Percentiles rank a stretch among this genome's conserved stretches.
These are phyloP conservation scores for Penicillium paneum DNA, from an alignment of 2,329 filamentous ascomycete species.

Conservation along the genomic window DNA sequence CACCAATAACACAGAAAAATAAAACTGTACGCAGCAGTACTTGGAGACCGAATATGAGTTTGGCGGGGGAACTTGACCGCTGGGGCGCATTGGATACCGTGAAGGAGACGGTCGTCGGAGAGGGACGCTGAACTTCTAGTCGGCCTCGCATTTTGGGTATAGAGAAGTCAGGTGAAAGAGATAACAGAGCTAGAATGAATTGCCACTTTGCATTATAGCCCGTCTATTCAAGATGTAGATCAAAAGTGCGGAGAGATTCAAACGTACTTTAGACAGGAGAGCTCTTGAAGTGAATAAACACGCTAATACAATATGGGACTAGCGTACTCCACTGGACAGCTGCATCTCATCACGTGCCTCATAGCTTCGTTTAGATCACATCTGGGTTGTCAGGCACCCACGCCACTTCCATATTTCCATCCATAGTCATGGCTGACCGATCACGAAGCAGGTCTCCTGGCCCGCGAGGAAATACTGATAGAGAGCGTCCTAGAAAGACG, in stretches of 20 bases:
- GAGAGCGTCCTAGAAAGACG: constrained; percentile 40
- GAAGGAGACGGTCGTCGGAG: constrained; percentile 87
- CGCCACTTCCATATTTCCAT: constrained; percentile 12
- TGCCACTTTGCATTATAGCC: constrained; percentile 4
- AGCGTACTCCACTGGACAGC: constrained; percentile 1
- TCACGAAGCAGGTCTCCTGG: constrained; percentile 46
- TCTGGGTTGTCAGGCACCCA: constrained; percentile 21
- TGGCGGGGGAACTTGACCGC: constrained; percentile 47
- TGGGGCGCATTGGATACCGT: constrained; percentile 77
- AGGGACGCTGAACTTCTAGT: constrained; percentile 52
- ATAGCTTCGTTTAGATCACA: constrained; percentile 15
- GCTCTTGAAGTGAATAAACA: constrained; percentile 9
- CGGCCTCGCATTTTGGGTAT: constrained; percentile 57
- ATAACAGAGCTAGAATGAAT: not conserved
- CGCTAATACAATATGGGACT: constrained; percentile 11
- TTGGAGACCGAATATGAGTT: constrained; percentile 43
- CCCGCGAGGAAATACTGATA: constrained; percentile 34
- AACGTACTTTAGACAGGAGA: constrained; percentile 7
- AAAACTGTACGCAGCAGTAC: constrained; percentile 47
- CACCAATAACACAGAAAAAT: constrained; percentile 41
- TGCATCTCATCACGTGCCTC: constrained; percentile 25
- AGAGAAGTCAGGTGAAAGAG: not conserved
- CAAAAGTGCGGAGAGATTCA: not conserved
- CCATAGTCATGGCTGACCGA: constrained; percentile 33
- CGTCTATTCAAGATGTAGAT: not conserved